Evolutionary conservation across 768 basidiomycete genomes (phyloP).

Genomic region (Russula sp.): DNA sequence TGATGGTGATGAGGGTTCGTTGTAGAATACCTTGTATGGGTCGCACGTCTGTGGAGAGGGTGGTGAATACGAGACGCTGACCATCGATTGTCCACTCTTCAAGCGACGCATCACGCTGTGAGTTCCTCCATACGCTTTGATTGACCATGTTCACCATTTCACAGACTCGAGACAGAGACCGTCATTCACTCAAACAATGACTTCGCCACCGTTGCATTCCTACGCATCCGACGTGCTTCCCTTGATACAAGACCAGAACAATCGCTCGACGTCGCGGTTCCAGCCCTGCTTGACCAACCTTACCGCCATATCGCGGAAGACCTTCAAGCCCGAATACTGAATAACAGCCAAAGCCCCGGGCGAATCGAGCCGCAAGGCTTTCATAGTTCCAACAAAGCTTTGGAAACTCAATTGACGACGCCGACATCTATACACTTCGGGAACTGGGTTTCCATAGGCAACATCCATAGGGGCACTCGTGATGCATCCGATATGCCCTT

Average conservation of each 20-base stretch:
- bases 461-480: conserved; percentile 38
- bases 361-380: not conserved
- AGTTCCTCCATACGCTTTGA: conserved; percentile 26
- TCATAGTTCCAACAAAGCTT: conserved; percentile 14
- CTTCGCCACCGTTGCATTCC: conserved; percentile 87
- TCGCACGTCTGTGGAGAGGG: conserved; percentile 96
- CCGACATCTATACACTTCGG: conserved; percentile 35
- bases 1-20: not conserved
- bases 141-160: conserved; percentile 3
- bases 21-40: conserved; percentile 74
- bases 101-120: conserved; percentile 68
- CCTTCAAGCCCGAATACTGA: not conserved
- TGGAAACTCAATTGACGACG: not conserved
- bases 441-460: conserved; percentile 66
- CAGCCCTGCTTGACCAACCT: conserved; percentile 47
- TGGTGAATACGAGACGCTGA: conserved; percentile 95
- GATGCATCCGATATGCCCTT: conserved; percentile 36
- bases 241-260: conserved; percentile 48
- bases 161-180: conserved; percentile 57
- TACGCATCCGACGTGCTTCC: conserved; percentile 66
- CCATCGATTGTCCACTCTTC: conserved; percentile 86
- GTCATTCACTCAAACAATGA: conserved; percentile 76
- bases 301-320: conserved; percentile 27
- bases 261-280: conserved; percentile 33
- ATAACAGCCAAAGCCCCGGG: not conserved